A percentile compares a stretch with the other conserved stretches of the same genome.
Evolutionary conservation across 805 yeast genomes (phyloP).

Genomic region (Jamesozyma spencerorum): DNA sequence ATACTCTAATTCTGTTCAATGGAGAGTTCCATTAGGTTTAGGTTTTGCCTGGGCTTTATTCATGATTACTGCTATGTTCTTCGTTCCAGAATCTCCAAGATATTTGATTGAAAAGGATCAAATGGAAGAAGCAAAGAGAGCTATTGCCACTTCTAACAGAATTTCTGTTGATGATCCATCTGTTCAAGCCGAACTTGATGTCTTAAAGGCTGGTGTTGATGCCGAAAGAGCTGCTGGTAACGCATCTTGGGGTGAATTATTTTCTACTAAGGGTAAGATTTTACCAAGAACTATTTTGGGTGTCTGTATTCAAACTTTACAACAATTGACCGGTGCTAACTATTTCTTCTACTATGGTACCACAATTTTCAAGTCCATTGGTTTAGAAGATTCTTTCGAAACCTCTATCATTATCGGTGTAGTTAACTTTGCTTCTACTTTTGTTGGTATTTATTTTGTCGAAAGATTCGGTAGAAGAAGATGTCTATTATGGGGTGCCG

Average conservation of each 20-base stretch:
- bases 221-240: conserved; percentile 51
- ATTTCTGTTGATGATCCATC: conserved; percentile 44
- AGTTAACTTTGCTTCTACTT: conserved; percentile 46
- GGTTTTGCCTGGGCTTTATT: conserved; percentile 38
- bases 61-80: conserved; percentile 31
- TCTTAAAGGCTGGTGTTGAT: conserved; percentile 51
- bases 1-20: too few species aligned
- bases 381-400: conserved; percentile 44
- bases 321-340: conserved; percentile 59
- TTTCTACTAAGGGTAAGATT: conserved; percentile 60
- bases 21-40: conserved; percentile 65
- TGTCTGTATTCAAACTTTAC: conserved; percentile 45
- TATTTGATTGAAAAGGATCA: too few species aligned
- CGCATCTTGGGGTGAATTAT: conserved; percentile 56
- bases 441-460: conserved; percentile 42
- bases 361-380: conserved; percentile 52
- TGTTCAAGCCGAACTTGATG: conserved; percentile 47
- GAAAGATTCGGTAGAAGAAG: conserved; percentile 44
- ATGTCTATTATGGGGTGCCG: conserved; percentile 37
- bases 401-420: conserved; percentile 48
- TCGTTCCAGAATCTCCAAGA: conserved; percentile 69
- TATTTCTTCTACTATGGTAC: too few species aligned
- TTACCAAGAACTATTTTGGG: conserved; percentile 40
- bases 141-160: conserved; percentile 52
- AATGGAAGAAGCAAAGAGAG: conserved; percentile 44